Percentiles rank a stretch among this genome's conserved stretches.
Evolutionary conservation across 2,329 filamentous ascomycete species (phyloP).

Genomic region (Xylaria sp.): DNA sequence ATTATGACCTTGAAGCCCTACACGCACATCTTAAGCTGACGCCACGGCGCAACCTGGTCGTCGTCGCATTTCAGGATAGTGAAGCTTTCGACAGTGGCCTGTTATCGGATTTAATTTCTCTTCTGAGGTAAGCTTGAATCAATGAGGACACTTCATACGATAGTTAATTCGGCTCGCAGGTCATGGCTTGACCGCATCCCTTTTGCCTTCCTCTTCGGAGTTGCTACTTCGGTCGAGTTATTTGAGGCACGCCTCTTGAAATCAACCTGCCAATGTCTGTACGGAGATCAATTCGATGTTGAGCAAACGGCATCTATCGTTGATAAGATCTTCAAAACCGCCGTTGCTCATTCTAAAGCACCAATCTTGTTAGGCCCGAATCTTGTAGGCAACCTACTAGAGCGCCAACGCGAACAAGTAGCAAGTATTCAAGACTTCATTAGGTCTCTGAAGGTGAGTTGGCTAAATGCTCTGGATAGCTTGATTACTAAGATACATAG

Average conservation of each 20-base stretch:
- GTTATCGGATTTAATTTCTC: conserved; percentile 75
- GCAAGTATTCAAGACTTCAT: conserved; percentile 79
- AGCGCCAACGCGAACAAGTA: conserved; percentile 80
- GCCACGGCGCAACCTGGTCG: conserved; percentile 64
- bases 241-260: conserved; percentile 79
- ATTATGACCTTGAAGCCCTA: conserved; percentile 81
- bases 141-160: conserved; percentile 38
- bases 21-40: conserved; percentile 67
- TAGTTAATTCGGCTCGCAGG: conserved; percentile 36
- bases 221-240: conserved; percentile 83
- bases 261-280: conserved; percentile 71
- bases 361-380: conserved; percentile 71
- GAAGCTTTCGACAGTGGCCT: conserved; percentile 80
- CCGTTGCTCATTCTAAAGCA: conserved; percentile 67
- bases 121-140: conserved; percentile 69
- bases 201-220: conserved; percentile 79
- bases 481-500: conserved; percentile 52
- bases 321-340: conserved; percentile 75
- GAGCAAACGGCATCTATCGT: conserved; percentile 77
- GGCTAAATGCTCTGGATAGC: not conserved
- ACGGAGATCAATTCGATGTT: conserved; percentile 80
- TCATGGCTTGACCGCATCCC: conserved; percentile 80
- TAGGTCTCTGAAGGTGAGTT: conserved; percentile 71
- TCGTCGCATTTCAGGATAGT: conserved; percentile 81
- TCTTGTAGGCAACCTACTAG: conserved; percentile 71